Evolutionary conservation across 2,329 filamentous ascomycete species (phyloP), one percentile per base, ranked within the genome.

Genomic region (Lomentospora prolificans): DNA sequence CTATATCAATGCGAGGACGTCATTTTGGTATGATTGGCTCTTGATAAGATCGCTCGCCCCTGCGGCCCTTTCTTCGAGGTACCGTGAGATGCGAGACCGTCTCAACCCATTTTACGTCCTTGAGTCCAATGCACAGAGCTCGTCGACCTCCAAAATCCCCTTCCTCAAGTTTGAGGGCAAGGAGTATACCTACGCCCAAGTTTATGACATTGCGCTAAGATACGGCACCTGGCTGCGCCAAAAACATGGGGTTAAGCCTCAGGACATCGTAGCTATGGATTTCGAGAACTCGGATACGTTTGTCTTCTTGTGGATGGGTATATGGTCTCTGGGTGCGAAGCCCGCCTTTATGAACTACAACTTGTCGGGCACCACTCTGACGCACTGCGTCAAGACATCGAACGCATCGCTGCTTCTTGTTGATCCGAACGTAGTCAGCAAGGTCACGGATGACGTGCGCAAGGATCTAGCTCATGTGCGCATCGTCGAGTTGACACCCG

Each of bases 211-310:
- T 7, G 79, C 80, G 1, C 72, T 95, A 44, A 83, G 83, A 58
- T 89, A 91, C 64, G 89, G 87, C 27, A 75, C 79, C 55, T 95
- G 87, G 86, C 72, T 95, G 55, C 84, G 84, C 66, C 76, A 78
- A 1, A 76, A 71, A 8, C 70, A 80, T 28, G 83, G 81, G 3
- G 77, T 88, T 17, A 70, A 75, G 62, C 76, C 78, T 0, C 76
- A 78, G 3, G 76, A 87, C 31, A 70, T 87, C 2, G 82, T 88
- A 1, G 81, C 77, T 3, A 73, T 89, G 58, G 87, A 85, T 66
- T 78, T 88, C 67, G 77, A 75, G 62, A 89, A 89, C 66, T 79
- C 81, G 12, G 76, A 82, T 0, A 84, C 89, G 56, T 87, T 88
- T 61, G 62, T 86, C 7, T 80, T 86, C 51, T 77, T 78, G 3